These are phyloP conservation scores for Brettanomyces bruxellensis DNA, from an alignment of 805 yeast genomes.

Conservation along the genomic window DNA sequence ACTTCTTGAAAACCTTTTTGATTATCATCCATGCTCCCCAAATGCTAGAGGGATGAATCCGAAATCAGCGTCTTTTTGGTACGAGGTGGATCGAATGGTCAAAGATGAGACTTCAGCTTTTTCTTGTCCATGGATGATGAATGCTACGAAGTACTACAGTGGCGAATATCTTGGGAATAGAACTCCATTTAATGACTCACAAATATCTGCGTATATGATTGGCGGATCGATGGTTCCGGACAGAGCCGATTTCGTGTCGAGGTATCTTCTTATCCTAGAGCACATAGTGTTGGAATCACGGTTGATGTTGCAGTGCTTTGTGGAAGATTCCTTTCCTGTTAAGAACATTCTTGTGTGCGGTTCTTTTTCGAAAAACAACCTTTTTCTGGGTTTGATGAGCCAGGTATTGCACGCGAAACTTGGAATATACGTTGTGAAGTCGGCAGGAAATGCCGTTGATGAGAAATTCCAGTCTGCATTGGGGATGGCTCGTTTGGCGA, in stretches of 20 bases:
- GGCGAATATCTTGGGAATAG: slow-evolving; percentile 55
- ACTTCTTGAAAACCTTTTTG: slow-evolving; percentile 38
- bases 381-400: slow-evolving; percentile 29
- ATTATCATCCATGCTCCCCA: slow-evolving; percentile 25
- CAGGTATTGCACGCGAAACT: slow-evolving; percentile 11
- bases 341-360: slow-evolving; percentile 37
- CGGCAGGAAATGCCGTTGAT: slow-evolving; percentile 2
- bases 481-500: slow-evolving; percentile 6
- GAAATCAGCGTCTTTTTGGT: not conserved
- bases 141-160: slow-evolving; percentile 31
- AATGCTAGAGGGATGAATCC: slow-evolving; percentile 3
- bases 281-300: slow-evolving; percentile 42
- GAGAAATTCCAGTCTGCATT: slow-evolving; percentile 10
- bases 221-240: slow-evolving; percentile 36
- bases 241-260: slow-evolving; percentile 26
- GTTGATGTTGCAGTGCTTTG: slow-evolving; percentile 29
- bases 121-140: slow-evolving; percentile 8
- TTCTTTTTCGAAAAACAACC: slow-evolving; percentile 40
- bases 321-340: slow-evolving; percentile 15
- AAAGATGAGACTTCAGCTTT: slow-evolving; percentile 7
- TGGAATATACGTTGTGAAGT: not conserved
- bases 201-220: slow-evolving; percentile 38
- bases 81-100: not conserved
- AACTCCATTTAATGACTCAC: slow-evolving; percentile 43
- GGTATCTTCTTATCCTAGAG: slow-evolving; percentile 40